Evolutionary conservation across 108 stramenopile genomes (phyloP).

Genomic region (Skeletonema menzelii): DNA sequence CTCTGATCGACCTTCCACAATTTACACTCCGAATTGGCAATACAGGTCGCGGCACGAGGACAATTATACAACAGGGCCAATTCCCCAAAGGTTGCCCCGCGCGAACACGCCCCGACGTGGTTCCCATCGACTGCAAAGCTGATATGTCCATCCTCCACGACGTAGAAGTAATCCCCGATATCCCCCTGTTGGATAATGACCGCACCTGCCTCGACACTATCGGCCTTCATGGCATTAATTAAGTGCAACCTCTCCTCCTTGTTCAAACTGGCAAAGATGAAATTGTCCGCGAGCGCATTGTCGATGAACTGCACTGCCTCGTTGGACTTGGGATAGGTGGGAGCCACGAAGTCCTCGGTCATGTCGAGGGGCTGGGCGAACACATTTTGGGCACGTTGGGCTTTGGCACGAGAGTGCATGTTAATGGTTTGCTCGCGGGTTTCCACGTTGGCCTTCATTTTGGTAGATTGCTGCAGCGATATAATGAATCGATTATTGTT

Average conservation of each 20-base stretch:
- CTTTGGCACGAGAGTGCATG: conserved; percentile 70
- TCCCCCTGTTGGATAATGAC: conserved; percentile 91
- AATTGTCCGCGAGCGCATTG: conserved; percentile 80
- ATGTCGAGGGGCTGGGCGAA: conserved; percentile 83
- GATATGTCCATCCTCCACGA: conserved; percentile 86
- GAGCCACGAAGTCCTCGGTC: conserved; percentile 70
- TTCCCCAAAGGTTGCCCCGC: conserved; percentile 90
- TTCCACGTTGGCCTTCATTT: conserved; percentile 42
- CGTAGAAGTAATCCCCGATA: conserved; percentile 89
- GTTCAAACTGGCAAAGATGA: conserved; percentile 83
- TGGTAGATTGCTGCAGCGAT: background rate
- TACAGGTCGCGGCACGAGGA: conserved; percentile 88
- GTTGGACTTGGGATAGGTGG: conserved; percentile 74
- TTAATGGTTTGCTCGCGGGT: conserved; percentile 80
- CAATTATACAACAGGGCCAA: conserved; percentile 89
- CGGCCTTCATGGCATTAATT: conserved; percentile 89
- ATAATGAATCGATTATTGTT: background rate
- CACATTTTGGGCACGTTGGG: conserved; percentile 83
- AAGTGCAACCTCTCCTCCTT: conserved; percentile 70
- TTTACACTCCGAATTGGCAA: conserved; percentile 72
- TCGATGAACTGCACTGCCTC: conserved; percentile 84
- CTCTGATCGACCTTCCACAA: conserved; percentile 89
- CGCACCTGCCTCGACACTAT: conserved; percentile 75
- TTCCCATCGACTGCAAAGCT: conserved; percentile 87
- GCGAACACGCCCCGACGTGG: conserved; percentile 77